A percentile compares a stretch with the other conserved stretches of the same genome.
phyloP scores from a whole-genome alignment of 208 protist genomes.

The Trichomonas gallinae region DNA sequence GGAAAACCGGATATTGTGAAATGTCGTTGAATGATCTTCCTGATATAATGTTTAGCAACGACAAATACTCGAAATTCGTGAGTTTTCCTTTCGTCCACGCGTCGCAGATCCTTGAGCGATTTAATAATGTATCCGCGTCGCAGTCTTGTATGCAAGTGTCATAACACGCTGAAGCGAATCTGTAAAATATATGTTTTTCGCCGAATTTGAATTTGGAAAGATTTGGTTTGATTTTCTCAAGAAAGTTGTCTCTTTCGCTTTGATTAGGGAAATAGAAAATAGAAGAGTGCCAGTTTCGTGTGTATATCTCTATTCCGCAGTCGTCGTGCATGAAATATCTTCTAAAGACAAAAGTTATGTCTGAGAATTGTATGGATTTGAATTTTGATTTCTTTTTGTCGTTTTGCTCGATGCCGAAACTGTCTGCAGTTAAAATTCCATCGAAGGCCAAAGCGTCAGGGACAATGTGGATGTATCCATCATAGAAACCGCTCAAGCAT shows the following conservation, averaged over 20 bases:
- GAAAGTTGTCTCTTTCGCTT: neutral
- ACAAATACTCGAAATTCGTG: neutral
- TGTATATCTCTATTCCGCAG: neutral
- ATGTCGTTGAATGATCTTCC: slow-evolving; percentile 17
- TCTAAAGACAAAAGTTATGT: neutral
- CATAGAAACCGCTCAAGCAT: neutral
- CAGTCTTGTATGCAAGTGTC: neutral
- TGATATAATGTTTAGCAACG: neutral
- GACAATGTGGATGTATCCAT: neutral
- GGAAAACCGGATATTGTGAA: slow-evolving; percentile 92
- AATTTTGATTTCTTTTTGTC: neutral
- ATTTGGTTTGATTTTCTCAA: neutral
- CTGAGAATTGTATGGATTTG: neutral
- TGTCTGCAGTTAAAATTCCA: neutral
- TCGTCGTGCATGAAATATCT: neutral
- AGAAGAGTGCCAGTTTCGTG: neutral
- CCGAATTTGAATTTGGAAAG: neutral
- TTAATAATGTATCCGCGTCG: neutral
- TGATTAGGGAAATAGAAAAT: neutral
- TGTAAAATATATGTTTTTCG: neutral
- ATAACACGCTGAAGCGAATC: neutral
- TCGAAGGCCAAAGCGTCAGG: neutral
- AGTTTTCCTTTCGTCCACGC: neutral
- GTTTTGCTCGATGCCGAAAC: neutral
- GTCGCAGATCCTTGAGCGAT: neutral